Evolutionary conservation across 2,329 filamentous ascomycete genomes (phyloP), one percentile per base, ranked within the genome.

Genomic region (Ophiocordyceps robertsii): DNA sequence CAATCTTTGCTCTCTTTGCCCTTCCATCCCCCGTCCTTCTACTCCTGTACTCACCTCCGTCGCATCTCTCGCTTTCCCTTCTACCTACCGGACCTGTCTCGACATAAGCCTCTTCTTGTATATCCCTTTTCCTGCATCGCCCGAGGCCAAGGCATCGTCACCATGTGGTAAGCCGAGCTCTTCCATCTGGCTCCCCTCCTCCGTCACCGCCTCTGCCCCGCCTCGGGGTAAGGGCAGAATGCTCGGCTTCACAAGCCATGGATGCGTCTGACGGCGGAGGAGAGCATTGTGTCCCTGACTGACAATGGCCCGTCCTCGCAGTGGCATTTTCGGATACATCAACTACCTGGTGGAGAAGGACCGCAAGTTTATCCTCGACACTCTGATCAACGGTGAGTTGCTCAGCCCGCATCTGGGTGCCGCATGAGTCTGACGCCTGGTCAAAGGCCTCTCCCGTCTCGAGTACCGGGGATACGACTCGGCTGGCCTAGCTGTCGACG

Each of bases 341-440:
- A 96, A 96, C 74, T 96, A 96, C 70, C 73, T 96, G 64, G 88
- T 96, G 64, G 92, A 96, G 77, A 95, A 94, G 78, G 90, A 96
- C 72, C 80, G 92, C 65, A 89, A 86, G 69, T 93, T 84, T 70
- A 94, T 96, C 65, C 76, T 96, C 61, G 82, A 95, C 64, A 96
- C 90, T 49, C 76, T 98, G 55, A 84, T 95, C 65, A 95, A 96
- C 72, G 90, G 88, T 88, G 68, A 66, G 81, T 16, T 17, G 16
- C 16, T 14, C 33, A 4, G 10, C 17, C 33, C 33, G 19, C 19
- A 19, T 19, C 19, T 19, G 19, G 19, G 19, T 4, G 19, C 19
- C 19, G 19, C 33, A 36, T n/a, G n/a, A 16, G 33, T 16, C 33
- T 36, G 9, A 17, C 33, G 9, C 14, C 9, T 17, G 12, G 33